Evolutionary conservation across 2,329 filamentous ascomycete genomes (phyloP), one percentile per base, ranked within the genome.

Genomic region (Fusarium devonianum): DNA sequence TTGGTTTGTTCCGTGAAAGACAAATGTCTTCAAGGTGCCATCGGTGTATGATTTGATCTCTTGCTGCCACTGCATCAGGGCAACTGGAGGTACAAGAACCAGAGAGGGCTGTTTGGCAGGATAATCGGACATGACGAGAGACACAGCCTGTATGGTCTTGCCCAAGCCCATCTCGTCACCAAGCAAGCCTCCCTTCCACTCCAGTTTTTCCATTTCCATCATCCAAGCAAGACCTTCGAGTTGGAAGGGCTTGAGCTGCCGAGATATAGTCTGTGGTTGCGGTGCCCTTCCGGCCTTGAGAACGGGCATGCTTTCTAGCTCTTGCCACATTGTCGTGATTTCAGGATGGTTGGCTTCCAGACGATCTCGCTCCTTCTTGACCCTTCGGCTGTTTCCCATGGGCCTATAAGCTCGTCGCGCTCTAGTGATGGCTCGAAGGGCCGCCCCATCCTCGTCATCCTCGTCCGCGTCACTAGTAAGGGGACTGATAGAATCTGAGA

Each of bases 121-220:
- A 65, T 90, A 97, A 69, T 97, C 92, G 1, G 93, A 97, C 94
- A 97, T 97, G 71, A 99, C 92, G 33, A 99, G 81, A 3, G 93
- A 97, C 13, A 99, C 94, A 3, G 94, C 93, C 72, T 99, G 94
- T 39, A 99, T 97, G 0, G 94, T 99, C 76, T 99, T 99, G 38
- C 94, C 94, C 75, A 99, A 89, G 6, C 94, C 94, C 94, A 99
- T 99, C 73, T 99, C 94, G 63, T 99, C 94, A 50, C 94, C 94
- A 2, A 99, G 81, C 3, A 99, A 78, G 11, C 94, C 94, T 13
- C 94, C 94, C 66, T 86, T 90, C 82, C 92, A 97, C 28, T 88
- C 75, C 0, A 85, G 88, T 72, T 89, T 78, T 69, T 99, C 94
- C 80, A 97, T 96, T 45, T 82, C 86, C 53, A 82, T 85, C 91